A percentile compares a stretch with the other conserved stretches of the same genome.
phyloP scores from a whole-genome alignment of 1,284 basidiomycete species.

The Omphalotus olearius region DNA sequence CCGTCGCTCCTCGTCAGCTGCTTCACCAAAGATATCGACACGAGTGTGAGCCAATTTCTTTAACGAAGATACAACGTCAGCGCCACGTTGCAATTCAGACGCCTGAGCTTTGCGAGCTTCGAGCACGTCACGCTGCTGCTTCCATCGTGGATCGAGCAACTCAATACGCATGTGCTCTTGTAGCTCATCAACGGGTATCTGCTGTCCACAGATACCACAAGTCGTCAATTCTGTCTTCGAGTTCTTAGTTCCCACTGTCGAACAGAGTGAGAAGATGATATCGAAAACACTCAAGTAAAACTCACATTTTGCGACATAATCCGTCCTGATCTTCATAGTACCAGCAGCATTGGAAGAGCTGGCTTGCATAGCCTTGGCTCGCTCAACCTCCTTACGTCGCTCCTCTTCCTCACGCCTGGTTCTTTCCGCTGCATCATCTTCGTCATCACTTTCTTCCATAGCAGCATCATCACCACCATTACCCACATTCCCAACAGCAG shows the following conservation, averaged over 20 bases:
- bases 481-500: conserved; percentile 59
- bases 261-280: not conserved
- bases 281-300: conserved; percentile 10
- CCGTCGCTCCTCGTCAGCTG: conserved; percentile 83
- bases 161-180: conserved; percentile 99
- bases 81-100: conserved; percentile 83
- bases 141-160: conserved; percentile 95
- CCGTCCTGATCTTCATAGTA: conserved; percentile 95
- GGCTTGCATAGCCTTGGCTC: conserved; percentile 76
- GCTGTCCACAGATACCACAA: conserved; percentile 92
- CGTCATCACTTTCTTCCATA: conserved; percentile 78
- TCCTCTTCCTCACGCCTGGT: conserved; percentile 75
- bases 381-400: conserved; percentile 69
- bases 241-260: conserved; percentile 64
- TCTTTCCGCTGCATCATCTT: conserved; percentile 63
- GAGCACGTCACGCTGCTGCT: conserved; percentile 84
- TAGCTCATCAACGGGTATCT: conserved; percentile 91
- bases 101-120: conserved; percentile 89
- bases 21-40: conserved; percentile 93
- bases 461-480: conserved; percentile 57
- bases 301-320: conserved; percentile 93
- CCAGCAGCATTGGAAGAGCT: conserved; percentile 67
- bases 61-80: conserved; percentile 89
- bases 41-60: conserved; percentile 87
- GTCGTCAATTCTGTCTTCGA: conserved; percentile 72